Base-by-base conservation (phyloP, 2,329 filamentous ascomycete genomes). In the Orbilia oligospora region DNA sequence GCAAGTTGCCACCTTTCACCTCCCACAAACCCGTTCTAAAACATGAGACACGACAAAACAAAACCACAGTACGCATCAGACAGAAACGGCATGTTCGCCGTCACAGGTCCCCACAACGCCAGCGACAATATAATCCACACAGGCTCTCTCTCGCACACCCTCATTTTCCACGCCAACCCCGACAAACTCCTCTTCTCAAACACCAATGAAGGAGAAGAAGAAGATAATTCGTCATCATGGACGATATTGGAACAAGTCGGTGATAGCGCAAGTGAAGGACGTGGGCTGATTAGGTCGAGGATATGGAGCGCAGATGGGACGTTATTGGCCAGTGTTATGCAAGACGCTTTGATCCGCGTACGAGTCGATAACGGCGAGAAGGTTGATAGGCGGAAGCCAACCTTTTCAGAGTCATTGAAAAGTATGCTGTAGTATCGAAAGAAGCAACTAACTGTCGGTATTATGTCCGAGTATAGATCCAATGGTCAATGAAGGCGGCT, bases 131-230 rank as follows among this genome's bases (percentile, higher is more conserved):
- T 78, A 20, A 61, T 72, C 12, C 75, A 72, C 55, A 72, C 75
- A 18, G 56, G 75, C 46, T 78, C 75, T 22, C 75, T 78, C 63
- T 78, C 75, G 0, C 75, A 78, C 64, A 78, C 75, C 63, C 12
- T 78, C 51, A 61, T 78, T 24, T 78, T 78, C 63, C 75, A 78
- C 68, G 75, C 64, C 46, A 72, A 72, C 48, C 75, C 75, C 3
- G 27, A 63, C 44, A 66, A 71, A 36, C 75, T 78, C 30, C 75
- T 72, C 46, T 78, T 78, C 63, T 53, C 33, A 18, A 20, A 41
- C 18, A 27, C 46, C 46, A 16, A 55, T 9, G 38, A 63, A n/a
- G 53, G 61, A 27, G 56, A 46, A 2, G 38, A 63, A 18, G 55
- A 66, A 27, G 56, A 46, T 16, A 22, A 38, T 24, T 61, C 51